phyloP scores from a whole-genome alignment of 2,329 filamentous ascomycete species.

The Fusarium sp. region DNA sequence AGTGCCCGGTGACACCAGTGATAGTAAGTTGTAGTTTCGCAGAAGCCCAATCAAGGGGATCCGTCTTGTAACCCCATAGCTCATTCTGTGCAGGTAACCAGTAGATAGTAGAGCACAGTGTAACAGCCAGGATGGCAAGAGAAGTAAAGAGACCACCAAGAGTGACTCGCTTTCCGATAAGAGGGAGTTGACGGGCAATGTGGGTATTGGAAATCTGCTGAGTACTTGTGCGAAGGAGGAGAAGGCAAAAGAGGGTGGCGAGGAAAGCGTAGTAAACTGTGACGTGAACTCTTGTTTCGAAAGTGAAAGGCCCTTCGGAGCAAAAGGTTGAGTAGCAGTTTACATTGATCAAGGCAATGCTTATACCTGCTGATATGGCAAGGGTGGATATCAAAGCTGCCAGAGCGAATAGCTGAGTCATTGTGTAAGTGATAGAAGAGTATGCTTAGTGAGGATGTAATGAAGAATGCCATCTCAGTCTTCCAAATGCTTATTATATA shows the following conservation, averaged over 20 bases:
- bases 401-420: not conserved
- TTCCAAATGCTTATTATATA: not conserved
- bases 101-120: not conserved
- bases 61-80: not conserved
- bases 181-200: not conserved
- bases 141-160: not conserved
- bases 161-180: not conserved
- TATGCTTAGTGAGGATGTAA: accelerated
- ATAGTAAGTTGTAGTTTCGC: not conserved
- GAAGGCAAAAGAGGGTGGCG: accelerated
- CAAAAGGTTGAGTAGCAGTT: not conserved
- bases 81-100: not conserved
- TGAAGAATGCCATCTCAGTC: too few species aligned
- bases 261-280: not conserved
- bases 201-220: accelerated
- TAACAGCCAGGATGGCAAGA: not conserved
- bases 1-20: not conserved
- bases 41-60: not conserved
- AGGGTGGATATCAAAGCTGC: not conserved
- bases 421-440: accelerated
- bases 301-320: not conserved
- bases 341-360: not conserved
- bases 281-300: not conserved
- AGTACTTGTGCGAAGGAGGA: not conserved
- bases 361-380: not conserved